Conservation (phyloP, 306 rosid species). For the Dryas drummondii region DNA sequence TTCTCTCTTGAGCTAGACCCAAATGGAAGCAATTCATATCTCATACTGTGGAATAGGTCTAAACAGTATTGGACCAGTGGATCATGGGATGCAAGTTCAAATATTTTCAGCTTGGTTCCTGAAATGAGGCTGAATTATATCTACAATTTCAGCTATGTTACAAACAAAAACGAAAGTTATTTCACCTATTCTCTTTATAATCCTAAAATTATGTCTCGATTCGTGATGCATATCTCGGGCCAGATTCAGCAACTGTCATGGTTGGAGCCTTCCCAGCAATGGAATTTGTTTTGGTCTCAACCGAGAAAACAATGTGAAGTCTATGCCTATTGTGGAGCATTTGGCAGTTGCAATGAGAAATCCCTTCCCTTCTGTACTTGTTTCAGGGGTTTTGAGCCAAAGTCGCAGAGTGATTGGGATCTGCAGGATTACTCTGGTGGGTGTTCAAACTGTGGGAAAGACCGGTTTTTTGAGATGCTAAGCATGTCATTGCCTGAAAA, state of each 20-base stretch:
- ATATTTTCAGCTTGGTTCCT: constrained; percentile 29
- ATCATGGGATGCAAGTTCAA: constrained; percentile 27
- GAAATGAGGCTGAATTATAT: constrained; percentile 36
- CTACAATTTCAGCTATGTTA: constrained; percentile 27
- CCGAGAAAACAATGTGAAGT: constrained; percentile 39
- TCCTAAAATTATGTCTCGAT: constrained; percentile 6
- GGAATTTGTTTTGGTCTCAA: constrained; percentile 38
- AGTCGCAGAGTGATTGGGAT: constrained; percentile 16
- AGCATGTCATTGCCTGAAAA: constrained; percentile 32
- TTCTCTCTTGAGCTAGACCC: constrained; percentile 37
- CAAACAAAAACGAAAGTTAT: constrained; percentile 28
- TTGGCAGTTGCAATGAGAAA: constrained; percentile 27
- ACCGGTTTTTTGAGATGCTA: constrained; percentile 14
- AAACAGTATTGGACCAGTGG: constrained; percentile 29
- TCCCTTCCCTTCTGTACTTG: constrained; percentile 26
- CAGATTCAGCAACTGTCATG: constrained; percentile 26
- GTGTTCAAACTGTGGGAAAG: constrained; percentile 45
- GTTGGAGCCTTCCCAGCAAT: neutral
- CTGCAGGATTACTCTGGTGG: constrained; percentile 38
- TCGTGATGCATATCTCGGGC: constrained; percentile 34
- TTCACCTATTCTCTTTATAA: constrained; percentile 20
- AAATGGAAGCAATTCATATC: constrained; percentile 19
- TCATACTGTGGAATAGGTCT: constrained; percentile 30
- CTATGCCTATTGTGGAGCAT: constrained; percentile 35
- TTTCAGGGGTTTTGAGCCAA: constrained; percentile 26